A percentile compares a stretch with the other conserved stretches of the same genome.
These are phyloP conservation scores for Pezicula neosporulosa DNA, from an alignment of 2,329 filamentous ascomycete species.

Conservation along the genomic window DNA sequence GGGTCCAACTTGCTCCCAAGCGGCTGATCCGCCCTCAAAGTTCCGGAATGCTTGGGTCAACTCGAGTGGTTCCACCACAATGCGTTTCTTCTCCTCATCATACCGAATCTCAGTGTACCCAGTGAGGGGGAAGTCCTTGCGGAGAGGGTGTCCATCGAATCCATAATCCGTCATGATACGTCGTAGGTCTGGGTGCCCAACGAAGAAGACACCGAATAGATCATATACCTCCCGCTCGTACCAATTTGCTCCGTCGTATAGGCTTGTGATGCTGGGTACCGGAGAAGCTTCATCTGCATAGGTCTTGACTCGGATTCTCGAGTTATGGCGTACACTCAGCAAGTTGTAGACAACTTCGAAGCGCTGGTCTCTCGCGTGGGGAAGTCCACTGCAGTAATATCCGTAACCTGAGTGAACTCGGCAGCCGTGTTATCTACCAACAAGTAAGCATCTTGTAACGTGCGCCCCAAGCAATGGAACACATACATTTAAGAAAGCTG, in stretches of 20 bases:
- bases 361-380: constrained; percentile 91
- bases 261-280: constrained; percentile 78
- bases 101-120: constrained; percentile 98
- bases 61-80: constrained; percentile 96
- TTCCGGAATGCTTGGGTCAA: constrained; percentile 98
- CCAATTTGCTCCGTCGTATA: constrained; percentile 97
- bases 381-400: constrained; percentile 93
- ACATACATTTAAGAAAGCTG: constrained; percentile 76
- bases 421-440: constrained; percentile 82
- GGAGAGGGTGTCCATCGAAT: constrained; percentile 93
- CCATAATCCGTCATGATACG: constrained; percentile 99
- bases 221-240: constrained; percentile 98
- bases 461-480: not conserved
- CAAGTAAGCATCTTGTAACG: constrained; percentile 9
- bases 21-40: constrained; percentile 83
- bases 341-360: constrained; percentile 99
- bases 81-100: constrained; percentile 99
- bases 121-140: constrained; percentile 97
- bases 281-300: constrained; percentile 96
- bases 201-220: constrained; percentile 95
- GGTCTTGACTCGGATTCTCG: constrained; percentile 95
- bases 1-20: constrained; percentile 67
- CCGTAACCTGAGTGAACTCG: constrained; percentile 90
- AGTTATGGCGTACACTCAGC: constrained; percentile 92
- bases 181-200: constrained; percentile 89